These are phyloP conservation scores for Tetrahymena borealis DNA, from an alignment of 73 alveolate species.

Conservation along the genomic window DNA sequence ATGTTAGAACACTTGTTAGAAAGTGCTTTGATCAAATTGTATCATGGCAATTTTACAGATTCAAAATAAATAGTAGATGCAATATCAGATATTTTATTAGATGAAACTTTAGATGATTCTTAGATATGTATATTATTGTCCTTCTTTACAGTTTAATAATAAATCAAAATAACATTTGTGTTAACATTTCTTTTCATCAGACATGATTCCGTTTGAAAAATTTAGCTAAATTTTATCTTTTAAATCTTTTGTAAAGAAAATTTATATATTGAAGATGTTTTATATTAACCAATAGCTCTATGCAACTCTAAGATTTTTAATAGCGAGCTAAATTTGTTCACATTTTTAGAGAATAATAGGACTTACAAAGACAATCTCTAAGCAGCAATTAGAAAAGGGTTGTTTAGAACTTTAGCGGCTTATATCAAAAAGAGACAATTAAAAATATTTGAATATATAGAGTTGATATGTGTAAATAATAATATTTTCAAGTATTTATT, in stretches of 20 bases:
- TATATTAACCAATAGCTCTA: neutral
- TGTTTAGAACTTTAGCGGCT: slow-evolving; percentile 17
- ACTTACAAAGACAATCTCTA: slow-evolving; percentile 4
- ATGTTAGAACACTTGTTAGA: neutral
- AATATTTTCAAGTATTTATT: too few species aligned
- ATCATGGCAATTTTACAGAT: neutral
- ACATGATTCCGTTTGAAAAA: too few species aligned
- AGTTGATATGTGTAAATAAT: slow-evolving; percentile 7
- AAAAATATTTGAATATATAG: neutral
- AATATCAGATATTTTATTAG: neutral
- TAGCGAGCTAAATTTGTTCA: slow-evolving; percentile 10
- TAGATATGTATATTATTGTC: neutral
- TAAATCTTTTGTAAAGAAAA: too few species aligned
- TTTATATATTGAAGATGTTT: neutral
- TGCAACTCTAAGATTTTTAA: slow-evolving; percentile 13
- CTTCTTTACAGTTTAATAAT: neutral
- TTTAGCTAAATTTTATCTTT: too few species aligned
- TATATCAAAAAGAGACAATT: slow-evolving; percentile 2
- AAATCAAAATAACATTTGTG: too few species aligned
- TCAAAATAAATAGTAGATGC: neutral
- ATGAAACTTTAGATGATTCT: neutral
- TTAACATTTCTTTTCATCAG: too few species aligned
- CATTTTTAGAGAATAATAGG: slow-evolving; percentile 8
- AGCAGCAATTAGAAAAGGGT: slow-evolving; percentile 14
- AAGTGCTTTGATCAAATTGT: neutral